Evolutionary conservation across 1,139 yeast genomes (phyloP), one percentile per base, ranked within the genome.

Genomic region (Citeromyces hawaiiensis): DNA sequence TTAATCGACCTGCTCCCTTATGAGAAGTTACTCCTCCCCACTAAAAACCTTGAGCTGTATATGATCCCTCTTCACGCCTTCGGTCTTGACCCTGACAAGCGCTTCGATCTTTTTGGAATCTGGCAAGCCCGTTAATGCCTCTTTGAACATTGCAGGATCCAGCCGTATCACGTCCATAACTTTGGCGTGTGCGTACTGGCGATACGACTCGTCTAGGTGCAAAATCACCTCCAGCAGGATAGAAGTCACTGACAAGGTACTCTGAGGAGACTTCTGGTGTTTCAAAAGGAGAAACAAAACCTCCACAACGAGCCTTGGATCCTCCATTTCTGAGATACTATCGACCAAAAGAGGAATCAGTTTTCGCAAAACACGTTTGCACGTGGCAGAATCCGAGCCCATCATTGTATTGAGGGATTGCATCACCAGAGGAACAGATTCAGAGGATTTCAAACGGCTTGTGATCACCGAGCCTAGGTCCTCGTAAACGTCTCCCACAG

Each of bases 91-190:
- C 11, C 27, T 23, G 11, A 23, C 11, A 9, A 23, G 27, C 8
- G 27, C 5, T 9, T 23, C 27, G 9, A 23, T 23, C 11, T 23
- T 23, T 11, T 23, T 9, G 11, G 27, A 23, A 9, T 23, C 27
- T 11, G 8, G 27, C 11, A 23, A 9, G 8, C 27, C 27, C 27
- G 11, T 11, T 23, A 80, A 68, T 4, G 70, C 72, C 0, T 45
- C 43, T 48, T 80, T 81, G 60, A 85, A 83, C 4, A 66, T 56
- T 2, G 58, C 60, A 1, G 80, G 65, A 44, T 69, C 66, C 40
- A 65, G 55, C 11, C 63, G 60, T 9, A 81, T 69, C 42, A 83
- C 59, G 21, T 64, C 65, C 18, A 79, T 43, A 35, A 82, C 49
- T 49, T 74, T 72, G 8, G 64, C 66, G 43, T 70, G 76, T 29